Conservation (phyloP, 495 filamentous ascomycete genomes). For the Aspergillus egyptiacus region DNA sequence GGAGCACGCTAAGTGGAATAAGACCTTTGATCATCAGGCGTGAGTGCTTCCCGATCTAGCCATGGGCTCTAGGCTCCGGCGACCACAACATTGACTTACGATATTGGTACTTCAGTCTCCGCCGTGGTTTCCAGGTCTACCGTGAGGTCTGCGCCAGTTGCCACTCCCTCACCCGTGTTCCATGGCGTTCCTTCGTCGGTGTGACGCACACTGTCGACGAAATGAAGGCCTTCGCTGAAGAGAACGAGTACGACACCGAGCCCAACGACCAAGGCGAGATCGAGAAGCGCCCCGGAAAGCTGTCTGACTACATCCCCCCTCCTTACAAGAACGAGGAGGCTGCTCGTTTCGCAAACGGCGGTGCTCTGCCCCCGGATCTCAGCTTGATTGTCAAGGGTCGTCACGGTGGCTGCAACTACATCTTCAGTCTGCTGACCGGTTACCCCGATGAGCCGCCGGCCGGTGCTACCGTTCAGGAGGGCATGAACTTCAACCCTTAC, state of each 20-base stretch:
- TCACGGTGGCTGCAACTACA: conserved; percentile 97
- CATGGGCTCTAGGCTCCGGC: conserved; percentile 7
- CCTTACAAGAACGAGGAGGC: conserved; percentile 99
- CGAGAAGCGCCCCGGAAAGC: conserved; percentile 95
- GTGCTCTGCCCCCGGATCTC: conserved; percentile 95
- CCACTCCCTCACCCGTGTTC: conserved; percentile 91
- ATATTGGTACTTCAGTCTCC: conserved; percentile 57
- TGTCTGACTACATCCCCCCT: conserved; percentile 89
- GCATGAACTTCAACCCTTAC: conserved; percentile 99
- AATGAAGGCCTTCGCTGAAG: conserved; percentile 93
- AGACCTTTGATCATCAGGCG: conserved; percentile 96
- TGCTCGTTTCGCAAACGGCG: conserved; percentile 95
- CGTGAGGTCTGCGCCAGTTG: conserved; percentile 96
- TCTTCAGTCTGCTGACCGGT: conserved; percentile 94
- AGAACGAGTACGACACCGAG: conserved; percentile 97
- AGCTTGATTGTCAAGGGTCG: conserved; percentile 95
- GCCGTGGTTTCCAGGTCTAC: conserved; percentile 99
- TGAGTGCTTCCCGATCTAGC: conserved; percentile 45
- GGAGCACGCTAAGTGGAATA: conserved; percentile 83
- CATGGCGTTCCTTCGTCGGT: conserved; percentile 90
- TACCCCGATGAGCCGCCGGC: conserved; percentile 96
- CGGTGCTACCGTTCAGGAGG: conserved; percentile 70
- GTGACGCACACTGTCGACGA: conserved; percentile 92
- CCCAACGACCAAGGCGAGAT: conserved; percentile 98
- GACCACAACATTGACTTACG: conserved; percentile 24